Base-by-base conservation (phyloP, 192 early-diverging fungal genomes). In the Hyaloraphidium curvatum region DNA sequence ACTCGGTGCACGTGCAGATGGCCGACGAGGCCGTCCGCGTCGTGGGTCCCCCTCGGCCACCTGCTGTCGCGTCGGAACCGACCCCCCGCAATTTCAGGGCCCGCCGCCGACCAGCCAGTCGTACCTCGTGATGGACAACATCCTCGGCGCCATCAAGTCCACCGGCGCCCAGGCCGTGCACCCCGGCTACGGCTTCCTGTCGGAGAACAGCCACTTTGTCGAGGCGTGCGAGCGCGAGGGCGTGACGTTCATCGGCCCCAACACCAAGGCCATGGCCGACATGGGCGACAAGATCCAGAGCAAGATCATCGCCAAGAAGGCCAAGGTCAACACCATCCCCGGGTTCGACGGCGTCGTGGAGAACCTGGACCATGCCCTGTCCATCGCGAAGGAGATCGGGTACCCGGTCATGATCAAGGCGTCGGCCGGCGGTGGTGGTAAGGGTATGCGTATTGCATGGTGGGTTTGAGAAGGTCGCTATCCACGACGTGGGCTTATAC, bases 161-260 rank as follows among this genome's bases (percentile, higher is more conserved):
- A 81, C 84, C 41, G 84, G 84, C 3, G 82, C 85, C 9, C 75
- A 96, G 62, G 91, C 91, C 19, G 87, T 96, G 37, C 91, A 96
- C 57, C 91, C 91, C 0, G 62, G 67, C 1, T 96, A 96, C 63
- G 91, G 91, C 1, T 96, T 96, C 68, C 69, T 96, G 52, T 84
- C 81, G n/a, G 91, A 96, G 62, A 96, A 91, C 62, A 59, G 75
- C 1, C 29, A 60, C 28, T 92, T 96, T 78, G 89, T 86, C 17
- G 59, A 79, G 60, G 71, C 76, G 19, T 73, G 92, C 25, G 79
- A 85, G 22, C 66, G 73, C 1, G 74, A 70, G 9, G 81, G 81
- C 26, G 73, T 87, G 3, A 67, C 74, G 1, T 86, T 86, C 55
- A 81, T 86, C 30, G 83, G 83, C 2, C 83, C 83, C 2, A 64